Evolutionary conservation across 2,329 filamentous ascomycete genomes (phyloP).

Genomic region (Reticulascus tulasneorum): DNA sequence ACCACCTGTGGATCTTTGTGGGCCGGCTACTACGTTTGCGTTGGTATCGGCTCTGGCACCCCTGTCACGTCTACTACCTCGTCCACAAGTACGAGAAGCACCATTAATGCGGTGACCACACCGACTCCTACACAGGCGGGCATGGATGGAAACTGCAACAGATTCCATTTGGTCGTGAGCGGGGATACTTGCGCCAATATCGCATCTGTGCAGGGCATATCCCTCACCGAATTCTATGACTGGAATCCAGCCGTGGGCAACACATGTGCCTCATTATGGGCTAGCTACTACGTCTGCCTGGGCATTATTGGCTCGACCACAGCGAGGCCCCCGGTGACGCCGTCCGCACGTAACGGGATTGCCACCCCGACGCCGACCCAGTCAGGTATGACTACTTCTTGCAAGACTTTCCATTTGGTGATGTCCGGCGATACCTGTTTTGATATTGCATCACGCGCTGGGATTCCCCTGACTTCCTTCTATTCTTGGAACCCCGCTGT

Average conservation of each 20-base stretch:
- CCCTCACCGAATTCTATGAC: no score
- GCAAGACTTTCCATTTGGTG: background rate
- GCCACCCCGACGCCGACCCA: background rate
- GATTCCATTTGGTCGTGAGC: conserved; percentile 7
- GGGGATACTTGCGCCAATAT: conserved; percentile 9
- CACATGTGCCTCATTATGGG: conserved; percentile 4
- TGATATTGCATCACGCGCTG: no score
- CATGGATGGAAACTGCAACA: conserved; percentile 13
- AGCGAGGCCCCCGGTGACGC: no score
- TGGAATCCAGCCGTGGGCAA: conserved; percentile 16
- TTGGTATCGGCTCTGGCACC: background rate
- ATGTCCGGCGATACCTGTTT: no score
- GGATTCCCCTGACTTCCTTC: no score
- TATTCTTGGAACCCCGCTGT: no score
- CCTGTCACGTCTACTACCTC: conserved; percentile 11
- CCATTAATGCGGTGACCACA: conserved; percentile 1
- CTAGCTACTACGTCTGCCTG: background rate
- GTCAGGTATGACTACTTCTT: background rate
- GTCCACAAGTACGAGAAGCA: conserved; percentile 1
- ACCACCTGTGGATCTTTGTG: conserved; percentile 3
- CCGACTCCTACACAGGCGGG: conserved; percentile 10
- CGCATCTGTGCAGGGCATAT: background rate
- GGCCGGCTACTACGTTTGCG: background rate
- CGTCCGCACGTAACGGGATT: background rate
- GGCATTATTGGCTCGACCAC: background rate